Evolutionary conservation across 345 rosid species (phyloP).

Genomic region (Pugionium dolabratum): DNA sequence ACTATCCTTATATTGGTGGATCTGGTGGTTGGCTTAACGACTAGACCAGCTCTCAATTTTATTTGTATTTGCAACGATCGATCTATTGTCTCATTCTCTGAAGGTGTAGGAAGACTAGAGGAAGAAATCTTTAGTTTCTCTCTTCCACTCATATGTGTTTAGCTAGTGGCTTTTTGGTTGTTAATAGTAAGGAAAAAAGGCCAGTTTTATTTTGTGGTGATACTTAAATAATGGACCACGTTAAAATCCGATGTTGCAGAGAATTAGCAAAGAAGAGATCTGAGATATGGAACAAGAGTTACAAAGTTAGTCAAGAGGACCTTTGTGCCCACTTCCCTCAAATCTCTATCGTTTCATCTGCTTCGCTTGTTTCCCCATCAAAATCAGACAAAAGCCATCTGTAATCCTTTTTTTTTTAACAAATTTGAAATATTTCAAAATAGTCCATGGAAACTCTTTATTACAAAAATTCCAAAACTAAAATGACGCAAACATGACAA

Average conservation of each 20-base stretch:
- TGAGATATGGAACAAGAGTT: too few relatives aligned
- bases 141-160: conserved; percentile 1
- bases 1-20: conserved; percentile 35
- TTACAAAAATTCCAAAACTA: background rate
- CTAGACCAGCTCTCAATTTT: conserved; percentile 37
- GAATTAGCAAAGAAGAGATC: background rate
- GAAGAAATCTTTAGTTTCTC: conserved; percentile 7
- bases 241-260: background rate
- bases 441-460: background rate
- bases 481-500: background rate
- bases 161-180: conserved; percentile 4
- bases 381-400: conserved; percentile 37
- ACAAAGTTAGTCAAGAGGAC: conserved; percentile 35
- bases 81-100: background rate
- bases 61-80: conserved; percentile 2
- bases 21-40: conserved; percentile 74
- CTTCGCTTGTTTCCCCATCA: conserved; percentile 62
- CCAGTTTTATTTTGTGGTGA: conserved; percentile 14
- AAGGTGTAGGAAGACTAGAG: conserved; percentile 16
- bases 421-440: too few relatives aligned
- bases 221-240: conserved; percentile 5
- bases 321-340: conserved; percentile 51
- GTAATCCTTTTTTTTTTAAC: too few relatives aligned
- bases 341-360: conserved; percentile 55
- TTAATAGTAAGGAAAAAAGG: conserved; percentile 1